Conservation (phyloP, 2,329 filamentous ascomycete genomes). For the Hymenoscyphus occultus region DNA sequence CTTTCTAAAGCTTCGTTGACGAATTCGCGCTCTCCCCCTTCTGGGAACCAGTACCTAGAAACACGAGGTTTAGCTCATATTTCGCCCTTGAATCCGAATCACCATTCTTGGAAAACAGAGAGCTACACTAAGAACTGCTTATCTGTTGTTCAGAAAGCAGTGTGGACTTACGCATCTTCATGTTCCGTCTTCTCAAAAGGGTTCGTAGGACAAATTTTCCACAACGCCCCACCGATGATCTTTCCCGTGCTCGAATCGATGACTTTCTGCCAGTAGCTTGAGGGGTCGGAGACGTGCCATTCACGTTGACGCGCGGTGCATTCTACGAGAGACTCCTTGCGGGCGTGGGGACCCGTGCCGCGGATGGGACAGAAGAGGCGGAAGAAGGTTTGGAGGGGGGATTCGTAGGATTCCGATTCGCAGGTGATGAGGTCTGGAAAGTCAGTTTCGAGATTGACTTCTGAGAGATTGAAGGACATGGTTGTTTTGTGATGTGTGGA, state of each 20-base stretch:
- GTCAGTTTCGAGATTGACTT: not conserved
- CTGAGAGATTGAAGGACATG: not conserved
- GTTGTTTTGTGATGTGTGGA: not conserved
- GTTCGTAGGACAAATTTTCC: not conserved
- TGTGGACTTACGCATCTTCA: not conserved
- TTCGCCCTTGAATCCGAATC: not conserved
- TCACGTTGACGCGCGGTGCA: not conserved
- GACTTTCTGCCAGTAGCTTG: not conserved
- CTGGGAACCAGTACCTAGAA: not conserved
- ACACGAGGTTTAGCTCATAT: not conserved
- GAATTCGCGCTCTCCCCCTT: not conserved
- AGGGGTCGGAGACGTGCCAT: not conserved
- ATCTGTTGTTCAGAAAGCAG: not conserved
- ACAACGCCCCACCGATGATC: not conserved
- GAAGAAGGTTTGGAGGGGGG: not conserved
- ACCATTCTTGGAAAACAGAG: not conserved
- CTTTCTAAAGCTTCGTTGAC: not conserved
- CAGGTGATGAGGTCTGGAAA: not conserved
- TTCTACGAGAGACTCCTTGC: not conserved
- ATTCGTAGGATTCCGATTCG: not conserved
- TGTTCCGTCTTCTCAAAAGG: not conserved
- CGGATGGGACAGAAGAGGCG: not conserved
- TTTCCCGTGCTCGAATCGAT: not conserved
- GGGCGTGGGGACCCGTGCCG: not conserved
- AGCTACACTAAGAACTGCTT: too few species aligned